Evolutionary conservation across 2,329 filamentous ascomycete species (phyloP), one percentile per base, ranked within the genome.

Genomic region (Alternaria hordeiaustralica): DNA sequence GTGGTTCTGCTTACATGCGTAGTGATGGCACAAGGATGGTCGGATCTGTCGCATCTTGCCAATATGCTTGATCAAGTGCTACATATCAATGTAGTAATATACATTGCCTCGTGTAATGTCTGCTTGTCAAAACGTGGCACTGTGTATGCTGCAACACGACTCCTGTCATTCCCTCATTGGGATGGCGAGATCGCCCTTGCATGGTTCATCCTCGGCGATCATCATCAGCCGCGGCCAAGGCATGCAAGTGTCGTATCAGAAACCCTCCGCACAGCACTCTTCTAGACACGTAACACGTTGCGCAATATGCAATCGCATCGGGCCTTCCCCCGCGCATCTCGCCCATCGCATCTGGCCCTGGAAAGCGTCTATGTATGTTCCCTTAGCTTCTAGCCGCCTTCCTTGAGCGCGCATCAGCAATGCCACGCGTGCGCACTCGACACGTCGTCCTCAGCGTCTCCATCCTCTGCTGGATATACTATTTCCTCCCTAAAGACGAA

Each of bases 361-460:
- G 54, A 47, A 53, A 55, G 49, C 60, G 43, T 36, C 33, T 41
- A 43, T 51, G 20, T 41, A 47, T 51, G 20, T 41, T 46, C 33
- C 44, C 41, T 23, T 26, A 47, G 45, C 28, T 65, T 46, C 21
- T 55, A 51, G 63, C 47, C 41, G 47, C 41, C 36, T 13, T 36
- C 30, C 12, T 36, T 66, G 63, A 68, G 60, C 47, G 47, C 54
- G 55, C 41, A 30, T 33, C 46, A 53, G 54, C 25, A 21, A 77
- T 78, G 75, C 69, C 72, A 56, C 74, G 74, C 41, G 63, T 78
- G 54, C 75, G 75, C 55, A 70, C 64, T 25, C 71, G 75, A 56
- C 71, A 74, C 63, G 68, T 76, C 15, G 65, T 64, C 10, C 45
- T 75, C 36, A 72, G 71, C 64, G 71, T 71, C 23, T 30, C 72